Conservation (phyloP, 1,139 yeast genomes). For the Debaryomyces psychrophilus region DNA sequence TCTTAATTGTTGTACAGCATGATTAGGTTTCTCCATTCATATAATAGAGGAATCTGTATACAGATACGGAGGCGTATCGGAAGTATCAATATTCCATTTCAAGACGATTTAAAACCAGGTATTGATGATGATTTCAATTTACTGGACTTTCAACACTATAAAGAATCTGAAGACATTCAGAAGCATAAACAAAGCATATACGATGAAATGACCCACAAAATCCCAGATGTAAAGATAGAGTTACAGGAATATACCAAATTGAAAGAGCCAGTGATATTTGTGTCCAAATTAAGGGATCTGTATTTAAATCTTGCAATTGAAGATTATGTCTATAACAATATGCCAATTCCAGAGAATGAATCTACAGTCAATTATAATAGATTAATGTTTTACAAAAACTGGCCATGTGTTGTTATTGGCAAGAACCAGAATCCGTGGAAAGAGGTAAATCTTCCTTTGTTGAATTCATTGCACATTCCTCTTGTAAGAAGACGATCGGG, state of each 20-base stretch:
- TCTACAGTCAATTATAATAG: constrained; percentile 43
- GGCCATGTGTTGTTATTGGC: constrained; percentile 91
- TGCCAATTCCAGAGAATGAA: constrained; percentile 48
- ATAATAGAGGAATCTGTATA: neutral
- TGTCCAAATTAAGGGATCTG: constrained; percentile 60
- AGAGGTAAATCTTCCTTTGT: constrained; percentile 70
- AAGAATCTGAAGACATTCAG: constrained; percentile 34
- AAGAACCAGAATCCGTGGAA: constrained; percentile 95
- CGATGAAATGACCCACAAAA: neutral
- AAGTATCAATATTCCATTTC: constrained; percentile 37
- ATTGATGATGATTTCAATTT: constrained; percentile 43
- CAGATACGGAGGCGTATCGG: constrained; percentile 14
- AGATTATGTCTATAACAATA: constrained; percentile 67
- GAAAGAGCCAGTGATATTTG: constrained; percentile 43
- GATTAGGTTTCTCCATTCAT: neutral
- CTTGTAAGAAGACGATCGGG: constrained; percentile 82
- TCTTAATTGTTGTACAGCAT: neutral
- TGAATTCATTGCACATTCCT: constrained; percentile 61
- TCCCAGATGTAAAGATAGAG: neutral
- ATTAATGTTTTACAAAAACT: constrained; percentile 72
- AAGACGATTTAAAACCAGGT: constrained; percentile 39
- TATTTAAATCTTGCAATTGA: constrained; percentile 80
- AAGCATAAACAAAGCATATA: neutral
- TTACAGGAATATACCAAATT: constrained; percentile 20
- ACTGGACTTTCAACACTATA: constrained; percentile 44